Base-by-base conservation (phyloP, 345 rosid species). In the Gossypium australe region DNA sequence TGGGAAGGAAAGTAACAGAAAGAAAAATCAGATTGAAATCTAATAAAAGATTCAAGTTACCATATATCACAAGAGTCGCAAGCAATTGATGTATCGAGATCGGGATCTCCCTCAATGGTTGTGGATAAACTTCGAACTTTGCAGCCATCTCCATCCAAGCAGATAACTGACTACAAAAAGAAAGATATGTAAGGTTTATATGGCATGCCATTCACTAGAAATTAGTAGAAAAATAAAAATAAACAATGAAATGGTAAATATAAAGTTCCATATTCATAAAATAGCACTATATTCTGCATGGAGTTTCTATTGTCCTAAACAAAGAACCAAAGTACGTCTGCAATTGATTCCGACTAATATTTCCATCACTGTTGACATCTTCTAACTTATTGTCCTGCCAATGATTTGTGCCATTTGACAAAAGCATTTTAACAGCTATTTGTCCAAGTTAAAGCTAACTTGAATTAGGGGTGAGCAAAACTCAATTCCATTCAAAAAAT, bases 131-230 rank as follows among this genome's bases (percentile, higher is more conserved):
- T 81, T 74, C 94, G 89, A 74, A 95, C 84, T 86, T 86, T 93
- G 89, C 98, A 95, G 70, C 86, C 96, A 86, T 86, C 89, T 75
- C 98, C 98, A 82, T 93, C 98, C 89, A 95, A 90, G 90, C 99
- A 95, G 84, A 85, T 78, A 86, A 95, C 99, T 93, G 97, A 97
- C 99, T 95, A 89, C 82, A 88, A 80, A 89, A 82, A 75, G 79
- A 82, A 68, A 69, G 58, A 44, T 18, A 41, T 61, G 76, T 75
- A 80, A 81, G 84, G 67, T 76, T 84, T 80, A 61, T 52, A 73
- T 74, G 77, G 70, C 70, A 51, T 25, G 70, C 18, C 51, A 24
- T 38, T 51, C 60, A 72, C 56, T 62, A 16, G 12, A 67, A 66
- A 67, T 77, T 47, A 24, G 11, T 9, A 53, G 5, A 20, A 45